phyloP scores from a whole-genome alignment of 106 monocot species.

The Dendrobium nobile region DNA sequence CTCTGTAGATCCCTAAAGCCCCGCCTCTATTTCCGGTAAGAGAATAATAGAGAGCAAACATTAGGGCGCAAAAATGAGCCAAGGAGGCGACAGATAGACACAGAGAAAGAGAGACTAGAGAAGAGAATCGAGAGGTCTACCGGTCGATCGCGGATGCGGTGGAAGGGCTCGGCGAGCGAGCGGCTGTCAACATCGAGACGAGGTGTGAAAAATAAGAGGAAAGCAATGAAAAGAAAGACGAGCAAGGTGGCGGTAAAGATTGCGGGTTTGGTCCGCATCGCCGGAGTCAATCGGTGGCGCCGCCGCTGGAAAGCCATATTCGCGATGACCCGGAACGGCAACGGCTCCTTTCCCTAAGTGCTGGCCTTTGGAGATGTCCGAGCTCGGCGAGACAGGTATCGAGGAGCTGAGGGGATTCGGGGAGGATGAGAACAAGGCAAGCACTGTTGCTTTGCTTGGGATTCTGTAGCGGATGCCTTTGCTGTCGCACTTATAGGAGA shows the following conservation, averaged over 20 bases:
- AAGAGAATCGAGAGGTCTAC: background rate
- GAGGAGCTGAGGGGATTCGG: background rate
- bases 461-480: background rate
- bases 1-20: conserved; percentile 1
- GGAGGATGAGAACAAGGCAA: background rate
- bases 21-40: conserved; percentile 18
- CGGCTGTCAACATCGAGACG: conserved; percentile 24
- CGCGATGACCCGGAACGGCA: background rate
- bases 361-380: too few species aligned
- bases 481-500: background rate
- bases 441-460: background rate
- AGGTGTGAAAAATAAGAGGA: conserved; percentile 49
- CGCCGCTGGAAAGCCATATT: conserved; percentile 45
- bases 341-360: background rate
- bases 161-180: background rate
- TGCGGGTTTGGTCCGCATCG: conserved; percentile 10
- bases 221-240: conserved; percentile 30
- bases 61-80: background rate
- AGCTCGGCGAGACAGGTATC: background rate
- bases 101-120: background rate
- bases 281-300: conserved; percentile 25
- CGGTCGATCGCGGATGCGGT: conserved; percentile 5
- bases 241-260: conserved; percentile 22
- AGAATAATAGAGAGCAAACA: background rate
- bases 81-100: background rate